phyloP scores from a whole-genome alignment of 768 basidiomycete species.

The Lentinula boryana region DNA sequence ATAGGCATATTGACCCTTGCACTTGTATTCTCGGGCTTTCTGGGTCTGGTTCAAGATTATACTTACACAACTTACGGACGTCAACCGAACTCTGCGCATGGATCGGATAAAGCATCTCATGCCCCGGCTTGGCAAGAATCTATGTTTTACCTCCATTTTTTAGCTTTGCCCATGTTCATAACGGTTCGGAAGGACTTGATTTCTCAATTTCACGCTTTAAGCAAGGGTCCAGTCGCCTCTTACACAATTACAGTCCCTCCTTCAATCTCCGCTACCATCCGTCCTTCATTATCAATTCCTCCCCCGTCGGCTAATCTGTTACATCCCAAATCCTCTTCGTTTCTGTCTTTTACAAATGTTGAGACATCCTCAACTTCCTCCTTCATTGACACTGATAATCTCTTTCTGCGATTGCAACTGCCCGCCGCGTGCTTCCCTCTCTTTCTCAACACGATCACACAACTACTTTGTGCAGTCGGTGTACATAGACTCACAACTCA shows the following conservation, averaged over 20 bases:
- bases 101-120: slow-evolving; percentile 5
- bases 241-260: slow-evolving; percentile 17
- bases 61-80: slow-evolving; percentile 42
- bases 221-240: slow-evolving; percentile 29
- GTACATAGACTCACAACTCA: slow-evolving; percentile 81
- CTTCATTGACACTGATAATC: slow-evolving; percentile 13
- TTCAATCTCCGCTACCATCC: background rate
- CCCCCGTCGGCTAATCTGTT: slow-evolving; percentile 9
- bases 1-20: slow-evolving; percentile 71
- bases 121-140: slow-evolving; percentile 72
- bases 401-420: slow-evolving; percentile 26
- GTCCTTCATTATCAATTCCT: slow-evolving; percentile 1
- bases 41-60: slow-evolving; percentile 83
- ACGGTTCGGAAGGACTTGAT: slow-evolving; percentile 49
- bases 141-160: slow-evolving; percentile 90
- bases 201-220: slow-evolving; percentile 37
- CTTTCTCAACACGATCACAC: slow-evolving; percentile 72
- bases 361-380: slow-evolving; percentile 15
- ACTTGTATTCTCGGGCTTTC: slow-evolving; percentile 71
- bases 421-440: slow-evolving; percentile 63
- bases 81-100: slow-evolving; percentile 5
- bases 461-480: slow-evolving; percentile 79
- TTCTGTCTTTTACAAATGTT: slow-evolving; percentile 19
- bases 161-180: slow-evolving; percentile 73
- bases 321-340: background rate